Percentiles rank a stretch among this genome's conserved stretches.
Conservation (phyloP, 257 asterid genomes). For the Nicotiana obtusifolia region DNA sequence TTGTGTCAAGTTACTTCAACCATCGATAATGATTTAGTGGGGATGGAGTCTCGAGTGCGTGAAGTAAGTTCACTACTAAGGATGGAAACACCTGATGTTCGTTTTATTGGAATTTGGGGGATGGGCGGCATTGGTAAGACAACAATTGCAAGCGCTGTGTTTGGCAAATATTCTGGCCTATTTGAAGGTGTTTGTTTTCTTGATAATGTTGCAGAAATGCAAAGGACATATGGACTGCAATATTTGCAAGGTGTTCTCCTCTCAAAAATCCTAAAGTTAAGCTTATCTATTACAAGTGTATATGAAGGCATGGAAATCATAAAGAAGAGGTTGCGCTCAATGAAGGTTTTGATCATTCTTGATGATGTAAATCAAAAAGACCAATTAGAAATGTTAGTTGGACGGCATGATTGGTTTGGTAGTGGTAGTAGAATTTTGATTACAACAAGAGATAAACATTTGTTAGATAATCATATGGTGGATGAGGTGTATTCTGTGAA, state of each 20-base stretch:
- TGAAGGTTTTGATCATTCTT: conserved; percentile 10
- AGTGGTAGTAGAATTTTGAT: conserved; percentile 14
- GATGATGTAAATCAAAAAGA: conserved; percentile 14
- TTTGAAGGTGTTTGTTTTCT: conserved; percentile 15
- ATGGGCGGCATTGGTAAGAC: conserved; percentile 22
- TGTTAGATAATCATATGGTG: background rate
- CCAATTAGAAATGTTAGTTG: conserved; percentile 10
- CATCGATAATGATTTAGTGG: conserved; percentile 6
- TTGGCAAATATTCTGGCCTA: conserved; percentile 3
- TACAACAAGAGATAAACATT: conserved; percentile 12
- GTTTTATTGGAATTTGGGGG: conserved; percentile 16
- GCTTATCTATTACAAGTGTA: background rate
- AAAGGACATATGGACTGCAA: background rate
- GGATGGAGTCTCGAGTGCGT: conserved; percentile 9
- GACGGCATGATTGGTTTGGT: conserved; percentile 14
- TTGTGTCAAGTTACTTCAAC: background rate
- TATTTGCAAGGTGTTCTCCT: conserved; percentile 9
- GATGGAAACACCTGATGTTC: conserved; percentile 3
- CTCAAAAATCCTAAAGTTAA: background rate
- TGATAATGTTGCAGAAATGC: conserved; percentile 1
- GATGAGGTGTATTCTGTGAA: background rate
- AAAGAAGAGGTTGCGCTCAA: background rate
- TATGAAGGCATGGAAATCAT: conserved; percentile 12
- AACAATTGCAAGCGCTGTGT: conserved; percentile 12
- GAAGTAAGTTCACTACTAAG: background rate